Base-by-base conservation (phyloP, 1,284 basidiomycete genomes). In the Ustilago xerochloae region DNA sequence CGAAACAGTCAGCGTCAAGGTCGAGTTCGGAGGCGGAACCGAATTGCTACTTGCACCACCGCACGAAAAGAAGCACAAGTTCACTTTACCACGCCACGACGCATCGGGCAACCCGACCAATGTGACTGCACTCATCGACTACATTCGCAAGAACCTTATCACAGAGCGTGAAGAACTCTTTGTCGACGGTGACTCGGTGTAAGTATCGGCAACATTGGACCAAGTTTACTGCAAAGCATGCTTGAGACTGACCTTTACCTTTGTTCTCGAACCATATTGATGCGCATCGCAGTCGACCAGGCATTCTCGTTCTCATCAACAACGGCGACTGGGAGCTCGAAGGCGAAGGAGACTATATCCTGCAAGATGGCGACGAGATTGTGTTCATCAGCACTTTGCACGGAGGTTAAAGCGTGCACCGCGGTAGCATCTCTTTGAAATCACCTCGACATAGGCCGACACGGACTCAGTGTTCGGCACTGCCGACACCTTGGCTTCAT, bases 291-390 rank as follows among this genome's bases (percentile, higher is more conserved):
- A 97, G 94, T 16, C 93, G 96, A 13, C 96, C 96, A 0, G 96
- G 96, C 0, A 97, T 99, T 43, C 88, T 99, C 5, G 95, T 98
- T 0, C 87, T 99, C 29, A 90, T 99, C 71, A 99, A 98, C 84
- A 93, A 97, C 78, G 92, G 93, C 1, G 96, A 99, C 81, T 99
- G 96, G 96, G 96, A 98, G 84, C 88, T 99, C 10, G 95, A 98
- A 83, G 94, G 94, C 32, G 96, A 98, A 85, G 91, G 93, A 22
- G 91, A 92, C 29, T 98, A 97, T 83, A 87, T 87, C 70, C 85
- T 98, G 61, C 88, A 92, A 83, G 87, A 91, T 36, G 88, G 89
- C 3, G 96, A 99, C 84, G 92, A 96, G 85, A 88, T 98, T 53
- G 93, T 97, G 6, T 96, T 99, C 84, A 98, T 98, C 75, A 96